Evolutionary conservation across 768 basidiomycete species (phyloP).

Genomic region (Asterophora parasitica): DNA sequence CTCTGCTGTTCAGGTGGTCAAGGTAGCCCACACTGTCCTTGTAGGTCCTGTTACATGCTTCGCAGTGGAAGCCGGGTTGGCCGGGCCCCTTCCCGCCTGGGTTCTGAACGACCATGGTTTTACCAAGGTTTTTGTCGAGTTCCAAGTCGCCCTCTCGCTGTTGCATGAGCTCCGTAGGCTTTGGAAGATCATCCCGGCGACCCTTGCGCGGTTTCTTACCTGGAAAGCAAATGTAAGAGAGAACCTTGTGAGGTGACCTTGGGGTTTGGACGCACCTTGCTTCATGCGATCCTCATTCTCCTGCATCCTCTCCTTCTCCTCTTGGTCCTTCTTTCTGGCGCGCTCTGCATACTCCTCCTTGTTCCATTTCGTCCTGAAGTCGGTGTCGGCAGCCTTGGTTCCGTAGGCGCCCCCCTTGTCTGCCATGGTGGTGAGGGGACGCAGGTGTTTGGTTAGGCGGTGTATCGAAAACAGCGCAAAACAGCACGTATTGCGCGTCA

Average conservation of each 20-base stretch:
- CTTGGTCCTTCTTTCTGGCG: conserved; percentile 76
- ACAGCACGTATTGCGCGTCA: conserved; percentile 10
- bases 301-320: conserved; percentile 78
- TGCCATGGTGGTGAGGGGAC: conserved; percentile 24
- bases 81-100: conserved; percentile 80
- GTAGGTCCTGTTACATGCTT: conserved; percentile 84
- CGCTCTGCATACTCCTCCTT: conserved; percentile 86
- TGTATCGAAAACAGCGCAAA: conserved; percentile 3
- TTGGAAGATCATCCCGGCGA: conserved; percentile 75
- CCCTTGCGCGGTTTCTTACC: conserved; percentile 80
- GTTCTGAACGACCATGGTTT: conserved; percentile 92
- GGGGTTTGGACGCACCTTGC: conserved; percentile 51
- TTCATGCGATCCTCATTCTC: conserved; percentile 82
- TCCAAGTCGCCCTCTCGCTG: conserved; percentile 80
- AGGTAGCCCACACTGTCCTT: conserved; percentile 93
- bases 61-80: conserved; percentile 92
- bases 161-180: conserved; percentile 91
- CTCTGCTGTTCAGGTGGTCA: conserved; percentile 92
- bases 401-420: conserved; percentile 38
- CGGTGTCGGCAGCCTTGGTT: conserved; percentile 56
- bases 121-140: conserved; percentile 91
- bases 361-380: conserved; percentile 91
- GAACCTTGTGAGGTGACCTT: background rate
- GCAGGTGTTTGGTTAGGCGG: conserved; percentile 6
- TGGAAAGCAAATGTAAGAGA: conserved; percentile 24